Conservation (phyloP, 1,284 basidiomycete genomes). For the Macrocystidia cucumis region DNA sequence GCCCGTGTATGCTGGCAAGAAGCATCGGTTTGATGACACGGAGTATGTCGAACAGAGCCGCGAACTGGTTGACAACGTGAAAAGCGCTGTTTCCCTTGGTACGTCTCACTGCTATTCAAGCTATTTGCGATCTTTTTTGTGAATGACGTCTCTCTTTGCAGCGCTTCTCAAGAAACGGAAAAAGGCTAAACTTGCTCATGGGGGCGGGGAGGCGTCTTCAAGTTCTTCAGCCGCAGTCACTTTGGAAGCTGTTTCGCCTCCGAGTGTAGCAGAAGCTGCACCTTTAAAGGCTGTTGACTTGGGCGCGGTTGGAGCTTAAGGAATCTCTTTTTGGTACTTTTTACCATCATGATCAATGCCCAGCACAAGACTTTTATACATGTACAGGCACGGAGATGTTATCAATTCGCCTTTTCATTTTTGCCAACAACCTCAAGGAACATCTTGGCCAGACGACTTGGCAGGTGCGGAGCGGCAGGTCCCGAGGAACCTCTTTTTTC, state of each 20-base stretch:
- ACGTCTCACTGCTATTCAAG: slow-evolving; percentile 7
- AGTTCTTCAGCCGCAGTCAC: slow-evolving; percentile 20
- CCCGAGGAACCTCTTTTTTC: no score
- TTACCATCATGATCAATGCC: no score
- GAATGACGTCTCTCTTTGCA: slow-evolving; percentile 14
- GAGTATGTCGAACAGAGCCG: slow-evolving; percentile 89
- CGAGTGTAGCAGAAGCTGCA: slow-evolving; percentile 8
- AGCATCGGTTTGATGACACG: slow-evolving; percentile 87
- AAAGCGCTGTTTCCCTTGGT: slow-evolving; percentile 86
- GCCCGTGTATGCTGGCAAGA: slow-evolving; percentile 58
- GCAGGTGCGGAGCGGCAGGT: no score
- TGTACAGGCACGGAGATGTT: no score
- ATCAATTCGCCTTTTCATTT: no score
- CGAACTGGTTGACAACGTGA: slow-evolving; percentile 90
- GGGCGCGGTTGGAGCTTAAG: slow-evolving; percentile 26
- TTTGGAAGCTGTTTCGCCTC: slow-evolving; percentile 5
- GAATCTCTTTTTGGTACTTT: no score
- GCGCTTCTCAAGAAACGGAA: slow-evolving; percentile 83
- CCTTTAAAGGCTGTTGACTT: slow-evolving; percentile 15
- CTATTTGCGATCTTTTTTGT: slow-evolving; percentile 8
- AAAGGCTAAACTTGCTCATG: slow-evolving; percentile 73
- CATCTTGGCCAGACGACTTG: no score
- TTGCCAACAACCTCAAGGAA: no score
- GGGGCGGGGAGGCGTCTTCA: no score
- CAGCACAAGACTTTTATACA: no score